Conservation (phyloP, 805 yeast genomes). For the Wickerhamiella nectarea region DNA sequence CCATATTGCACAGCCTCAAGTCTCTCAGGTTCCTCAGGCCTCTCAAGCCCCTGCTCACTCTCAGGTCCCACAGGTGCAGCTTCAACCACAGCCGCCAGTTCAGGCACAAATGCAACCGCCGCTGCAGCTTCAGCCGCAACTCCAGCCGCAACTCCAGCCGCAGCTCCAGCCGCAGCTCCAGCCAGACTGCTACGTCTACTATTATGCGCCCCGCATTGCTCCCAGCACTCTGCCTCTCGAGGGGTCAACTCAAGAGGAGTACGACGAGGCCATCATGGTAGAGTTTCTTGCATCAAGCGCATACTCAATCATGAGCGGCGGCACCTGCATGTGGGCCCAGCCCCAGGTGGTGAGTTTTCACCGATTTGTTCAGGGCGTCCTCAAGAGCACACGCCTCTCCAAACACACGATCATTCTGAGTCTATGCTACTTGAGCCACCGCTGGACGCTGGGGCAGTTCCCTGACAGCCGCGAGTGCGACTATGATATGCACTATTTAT, state of each 20-base stretch:
- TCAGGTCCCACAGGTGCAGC: neutral
- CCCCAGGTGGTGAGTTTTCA: constrained; percentile 39
- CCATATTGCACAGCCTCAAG: no score
- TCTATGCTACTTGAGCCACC: constrained; percentile 61
- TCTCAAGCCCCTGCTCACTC: neutral
- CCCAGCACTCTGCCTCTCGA: constrained; percentile 9
- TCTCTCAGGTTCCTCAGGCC: neutral
- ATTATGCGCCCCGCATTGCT: constrained; percentile 57
- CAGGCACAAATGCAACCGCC: constrained; percentile 3
- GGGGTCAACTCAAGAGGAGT: constrained; percentile 33
- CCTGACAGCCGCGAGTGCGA: constrained; percentile 24
- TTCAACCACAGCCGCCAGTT: neutral
- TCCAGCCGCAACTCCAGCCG: neutral
- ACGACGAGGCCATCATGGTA: constrained; percentile 65
- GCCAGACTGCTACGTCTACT: constrained; percentile 10
- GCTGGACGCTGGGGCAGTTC: constrained; percentile 32
- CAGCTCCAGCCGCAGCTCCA: neutral
- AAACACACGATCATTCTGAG: constrained; percentile 68
- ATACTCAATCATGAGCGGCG: constrained; percentile 34
- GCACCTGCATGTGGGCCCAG: constrained; percentile 17
- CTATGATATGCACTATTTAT: constrained; percentile 30
- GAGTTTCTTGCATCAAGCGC: constrained; percentile 65
- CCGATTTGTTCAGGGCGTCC: constrained; percentile 46
- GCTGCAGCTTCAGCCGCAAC: constrained; percentile 11
- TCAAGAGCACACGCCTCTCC: constrained; percentile 80